Percentiles rank a stretch among this genome's conserved stretches.
Conservation (phyloP, 768 basidiomycete genomes). For the Porpolomopsis calyptriformis region DNA sequence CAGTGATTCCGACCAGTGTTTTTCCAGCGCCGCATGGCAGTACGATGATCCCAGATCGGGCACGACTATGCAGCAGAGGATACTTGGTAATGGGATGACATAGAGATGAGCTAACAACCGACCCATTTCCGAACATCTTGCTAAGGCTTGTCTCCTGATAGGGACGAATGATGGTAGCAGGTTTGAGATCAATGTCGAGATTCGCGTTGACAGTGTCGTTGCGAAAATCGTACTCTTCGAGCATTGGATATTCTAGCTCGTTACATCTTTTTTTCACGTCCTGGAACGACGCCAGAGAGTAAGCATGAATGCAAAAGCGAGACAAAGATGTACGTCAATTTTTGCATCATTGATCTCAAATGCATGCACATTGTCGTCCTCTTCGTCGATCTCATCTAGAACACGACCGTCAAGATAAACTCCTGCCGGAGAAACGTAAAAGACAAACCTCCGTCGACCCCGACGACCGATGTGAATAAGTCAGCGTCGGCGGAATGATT, state of each 20-base stretch:
- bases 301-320: slow-evolving; percentile 2
- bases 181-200: slow-evolving; percentile 96
- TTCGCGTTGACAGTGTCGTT: slow-evolving; percentile 95
- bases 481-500: slow-evolving; percentile 51
- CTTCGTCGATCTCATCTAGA: slow-evolving; percentile 91
- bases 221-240: slow-evolving; percentile 98
- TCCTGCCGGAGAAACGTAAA: neutral
- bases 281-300: slow-evolving; percentile 27
- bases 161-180: slow-evolving; percentile 91
- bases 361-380: slow-evolving; percentile 94
- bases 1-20: slow-evolving; percentile 98
- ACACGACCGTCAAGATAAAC: slow-evolving; percentile 1
- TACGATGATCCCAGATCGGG: slow-evolving; percentile 95
- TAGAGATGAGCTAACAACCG: slow-evolving; percentile 15
- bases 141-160: slow-evolving; percentile 98
- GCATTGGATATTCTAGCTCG: slow-evolving; percentile 93
- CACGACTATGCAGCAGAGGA: slow-evolving; percentile 51
- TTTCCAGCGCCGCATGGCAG: slow-evolving; percentile 98
- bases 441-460: slow-evolving; percentile 51
- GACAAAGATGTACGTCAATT: slow-evolving; percentile 60
- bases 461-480: slow-evolving; percentile 92
- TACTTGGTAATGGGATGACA: slow-evolving; percentile 4
- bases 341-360: slow-evolving; percentile 92
- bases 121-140: slow-evolving; percentile 99
- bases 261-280: slow-evolving; percentile 95